Conservation (phyloP, 2,329 filamentous ascomycete genomes). For the Hortaea sp. region DNA sequence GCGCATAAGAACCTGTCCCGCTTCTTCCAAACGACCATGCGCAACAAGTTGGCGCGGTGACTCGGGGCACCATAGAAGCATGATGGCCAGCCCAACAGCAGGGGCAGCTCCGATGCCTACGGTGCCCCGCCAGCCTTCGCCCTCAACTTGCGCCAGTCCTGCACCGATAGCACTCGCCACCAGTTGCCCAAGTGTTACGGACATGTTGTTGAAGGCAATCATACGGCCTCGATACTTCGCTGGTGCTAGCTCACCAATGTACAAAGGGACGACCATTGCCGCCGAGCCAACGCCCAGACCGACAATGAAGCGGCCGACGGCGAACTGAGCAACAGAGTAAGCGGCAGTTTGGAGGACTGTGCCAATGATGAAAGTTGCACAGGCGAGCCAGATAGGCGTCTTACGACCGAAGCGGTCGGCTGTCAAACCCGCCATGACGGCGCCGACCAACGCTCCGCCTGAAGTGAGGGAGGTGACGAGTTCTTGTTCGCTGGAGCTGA, state of each 20-base stretch:
- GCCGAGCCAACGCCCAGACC: conserved; percentile 41
- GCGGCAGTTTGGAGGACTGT: conserved; percentile 20
- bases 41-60: conserved; percentile 39
- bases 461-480: conserved; percentile 42
- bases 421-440: conserved; percentile 21
- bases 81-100: conserved; percentile 33
- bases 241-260: conserved; percentile 43
- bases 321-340: conserved; percentile 32
- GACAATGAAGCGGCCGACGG: conserved; percentile 37
- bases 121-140: conserved; percentile 42
- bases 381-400: conserved; percentile 32
- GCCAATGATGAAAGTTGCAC: conserved; percentile 31
- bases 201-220: conserved; percentile 41
- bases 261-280: conserved; percentile 34
- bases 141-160: conserved; percentile 23
- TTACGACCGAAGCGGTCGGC: conserved; percentile 34
- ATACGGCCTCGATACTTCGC: conserved; percentile 40
- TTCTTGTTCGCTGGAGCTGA: conserved; percentile 38
- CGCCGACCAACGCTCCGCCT: conserved; percentile 38
- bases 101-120: conserved; percentile 36
- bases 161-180: conserved; percentile 23
- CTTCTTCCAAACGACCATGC: conserved; percentile 33
- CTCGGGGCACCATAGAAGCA: conserved; percentile 30
- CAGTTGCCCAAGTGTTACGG: conserved; percentile 23
- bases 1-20: conserved; percentile 27